These are phyloP conservation scores for Sporothrix globosa DNA, from an alignment of 2,329 filamentous ascomycete species.

Conservation along the genomic window DNA sequence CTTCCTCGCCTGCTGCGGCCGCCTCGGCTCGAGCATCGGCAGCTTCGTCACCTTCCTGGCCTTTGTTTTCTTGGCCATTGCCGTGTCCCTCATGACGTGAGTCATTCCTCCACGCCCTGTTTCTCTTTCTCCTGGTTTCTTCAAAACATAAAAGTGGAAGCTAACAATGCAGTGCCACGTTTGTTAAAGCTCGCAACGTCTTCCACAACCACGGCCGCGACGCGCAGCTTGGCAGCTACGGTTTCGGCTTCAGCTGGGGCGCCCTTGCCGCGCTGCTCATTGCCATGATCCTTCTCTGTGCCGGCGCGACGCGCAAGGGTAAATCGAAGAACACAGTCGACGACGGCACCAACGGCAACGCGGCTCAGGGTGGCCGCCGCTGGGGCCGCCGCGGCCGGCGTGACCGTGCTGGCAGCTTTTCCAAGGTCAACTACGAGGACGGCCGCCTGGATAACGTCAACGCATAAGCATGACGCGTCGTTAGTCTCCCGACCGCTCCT, in stretches of 20 bases:
- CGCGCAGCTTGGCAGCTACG: constrained; percentile 67
- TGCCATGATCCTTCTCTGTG: constrained; percentile 67
- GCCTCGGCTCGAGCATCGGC: constrained; percentile 69
- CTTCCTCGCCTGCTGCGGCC: constrained; percentile 70
- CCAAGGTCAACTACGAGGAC: constrained; percentile 36
- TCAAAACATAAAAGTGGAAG: background rate
- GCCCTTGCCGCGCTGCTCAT: constrained; percentile 68
- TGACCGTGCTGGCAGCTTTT: constrained; percentile 33
- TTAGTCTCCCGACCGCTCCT: too few species aligned
- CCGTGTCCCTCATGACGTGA: constrained; percentile 75
- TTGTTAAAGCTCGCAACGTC: constrained; percentile 69
- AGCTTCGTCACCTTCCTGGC: constrained; percentile 61
- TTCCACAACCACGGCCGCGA: constrained; percentile 61
- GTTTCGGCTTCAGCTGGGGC: constrained; percentile 78
- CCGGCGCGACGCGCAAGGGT: constrained; percentile 53
- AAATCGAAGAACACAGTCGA: background rate
- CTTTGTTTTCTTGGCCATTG: constrained; percentile 69
- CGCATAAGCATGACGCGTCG: constrained; percentile 18
- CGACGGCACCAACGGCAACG: constrained; percentile 18
- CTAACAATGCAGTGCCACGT: constrained; percentile 53
- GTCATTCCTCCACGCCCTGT: constrained; percentile 40
- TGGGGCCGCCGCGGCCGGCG: constrained; percentile 26
- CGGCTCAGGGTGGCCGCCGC: background rate
- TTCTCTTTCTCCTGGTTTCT: constrained; percentile 17
- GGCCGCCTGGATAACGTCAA: constrained; percentile 30